These are phyloP conservation scores for Daphne laureola DNA, from an alignment of 441 rosid species.

Conservation along the genomic window DNA sequence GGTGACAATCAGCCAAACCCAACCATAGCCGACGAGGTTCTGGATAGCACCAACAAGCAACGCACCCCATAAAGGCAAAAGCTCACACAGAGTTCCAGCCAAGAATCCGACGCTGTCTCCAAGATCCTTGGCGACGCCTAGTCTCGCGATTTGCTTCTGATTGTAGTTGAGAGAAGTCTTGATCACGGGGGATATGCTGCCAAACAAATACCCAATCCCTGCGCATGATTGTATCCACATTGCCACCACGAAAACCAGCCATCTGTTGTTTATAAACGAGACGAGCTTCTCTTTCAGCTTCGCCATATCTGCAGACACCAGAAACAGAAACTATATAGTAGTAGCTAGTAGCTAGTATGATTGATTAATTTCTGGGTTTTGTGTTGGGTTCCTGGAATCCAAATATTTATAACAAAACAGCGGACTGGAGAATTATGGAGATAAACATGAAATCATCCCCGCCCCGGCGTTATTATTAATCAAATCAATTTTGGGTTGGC, in stretches of 20 bases:
- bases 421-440: background rate
- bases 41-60: slow-evolving; percentile 85
- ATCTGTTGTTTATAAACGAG: slow-evolving; percentile 63
- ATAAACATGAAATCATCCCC: background rate
- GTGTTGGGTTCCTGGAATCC: no score
- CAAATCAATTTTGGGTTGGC: background rate
- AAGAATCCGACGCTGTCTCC: slow-evolving; percentile 93
- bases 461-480: background rate
- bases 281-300: slow-evolving; percentile 35
- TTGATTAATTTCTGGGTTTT: background rate
- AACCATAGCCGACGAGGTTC: slow-evolving; percentile 84
- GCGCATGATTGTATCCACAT: slow-evolving; percentile 99
- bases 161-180: slow-evolving; percentile 82
- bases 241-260: slow-evolving; percentile 95
- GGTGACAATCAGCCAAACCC: slow-evolving; percentile 90
- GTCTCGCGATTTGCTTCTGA: slow-evolving; percentile 69
- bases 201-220: slow-evolving; percentile 87
- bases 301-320: slow-evolving; percentile 23
- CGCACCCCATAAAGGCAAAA: slow-evolving; percentile 91
- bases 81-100: slow-evolving; percentile 79
- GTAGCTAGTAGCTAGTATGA: background rate
- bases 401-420: slow-evolving; percentile 3
- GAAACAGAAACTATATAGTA: background rate
- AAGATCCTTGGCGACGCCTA: slow-evolving; percentile 96
- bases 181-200: slow-evolving; percentile 92